Evolutionary conservation across 1,284 basidiomycete genomes (phyloP).

Genomic region (Ustilago esculenta): DNA sequence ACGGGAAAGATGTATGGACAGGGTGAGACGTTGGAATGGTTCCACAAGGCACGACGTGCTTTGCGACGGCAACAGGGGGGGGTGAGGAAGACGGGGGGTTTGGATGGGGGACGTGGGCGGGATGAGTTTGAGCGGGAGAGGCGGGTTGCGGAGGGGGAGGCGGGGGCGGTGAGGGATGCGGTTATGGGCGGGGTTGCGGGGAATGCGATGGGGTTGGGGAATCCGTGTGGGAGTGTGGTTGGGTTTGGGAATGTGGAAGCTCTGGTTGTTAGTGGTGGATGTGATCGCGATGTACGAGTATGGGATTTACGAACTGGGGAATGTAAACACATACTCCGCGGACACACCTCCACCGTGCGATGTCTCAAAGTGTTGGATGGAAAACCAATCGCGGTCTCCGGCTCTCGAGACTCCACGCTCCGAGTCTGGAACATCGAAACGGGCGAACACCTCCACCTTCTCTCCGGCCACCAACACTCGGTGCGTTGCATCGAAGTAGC

Average conservation of each 20-base stretch:
- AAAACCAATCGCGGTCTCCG: slow-evolving; percentile 86
- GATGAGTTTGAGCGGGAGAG: too few relatives aligned
- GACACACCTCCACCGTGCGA: slow-evolving; percentile 90
- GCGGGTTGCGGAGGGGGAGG: slow-evolving; percentile 52
- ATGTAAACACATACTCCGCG: slow-evolving; percentile 82
- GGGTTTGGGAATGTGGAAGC: slow-evolving; percentile 77
- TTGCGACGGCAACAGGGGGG: slow-evolving; percentile 38
- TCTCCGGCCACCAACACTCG: slow-evolving; percentile 82
- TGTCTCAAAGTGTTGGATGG: slow-evolving; percentile 88
- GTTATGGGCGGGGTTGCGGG: slow-evolving; percentile 45
- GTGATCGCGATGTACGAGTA: slow-evolving; percentile 86
- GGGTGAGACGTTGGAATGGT: slow-evolving; percentile 52
- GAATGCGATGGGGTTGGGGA: slow-evolving; percentile 48
- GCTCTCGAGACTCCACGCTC: slow-evolving; percentile 79
- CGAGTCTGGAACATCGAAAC: slow-evolving; percentile 92
- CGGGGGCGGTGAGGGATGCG: slow-evolving; percentile 45
- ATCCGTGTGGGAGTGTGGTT: slow-evolving; percentile 68
- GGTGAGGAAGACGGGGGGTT: too few relatives aligned
- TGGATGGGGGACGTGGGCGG: too few relatives aligned
- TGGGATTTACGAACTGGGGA: slow-evolving; percentile 88
- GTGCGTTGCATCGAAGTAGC: slow-evolving; percentile 89
- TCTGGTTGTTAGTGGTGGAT: slow-evolving; percentile 88
- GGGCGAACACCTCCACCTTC: slow-evolving; percentile 76
- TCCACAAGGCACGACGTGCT: slow-evolving; percentile 49
- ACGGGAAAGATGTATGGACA: slow-evolving; percentile 23